Base-by-base conservation (phyloP, 2,329 filamentous ascomycete genomes). In the Diaporthe longicolla region DNA sequence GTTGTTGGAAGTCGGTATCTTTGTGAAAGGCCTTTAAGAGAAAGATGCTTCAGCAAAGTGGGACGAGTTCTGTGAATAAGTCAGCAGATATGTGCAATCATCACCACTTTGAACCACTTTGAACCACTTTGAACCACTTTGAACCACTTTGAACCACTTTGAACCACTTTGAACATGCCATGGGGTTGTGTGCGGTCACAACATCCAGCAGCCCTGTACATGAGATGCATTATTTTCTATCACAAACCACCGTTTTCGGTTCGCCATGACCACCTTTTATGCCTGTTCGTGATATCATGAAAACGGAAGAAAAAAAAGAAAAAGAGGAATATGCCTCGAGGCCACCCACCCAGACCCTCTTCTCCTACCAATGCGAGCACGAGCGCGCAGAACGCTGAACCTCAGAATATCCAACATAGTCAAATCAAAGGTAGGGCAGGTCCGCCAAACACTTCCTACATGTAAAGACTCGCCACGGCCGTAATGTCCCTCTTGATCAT, bases 401-500 rank as follows among this genome's bases (percentile, higher is more conserved):
- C 2, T 19, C 21, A 32, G 24, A 48, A 21, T 15, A 48, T 1
- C 10, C n/a, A 32, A 48, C 26, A 29, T 1, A 5, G 4, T 10
- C 13, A 45, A 15, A 29, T 19, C 6, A 6, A 15, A 58, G 17
- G 32, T 10, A 9, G 3, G 45, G 19, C 9, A 8, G 40, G 6
- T 29, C 19, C 4, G 1, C 8, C 24, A 48, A 37, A 21, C 43
- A 15, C 43, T 4, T 26, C 21, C 77, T 87, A 97, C 93, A 97
- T 95, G 81, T 97, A 97, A 80, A 97, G 84, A 82, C 93, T 95
- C 19, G 95, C 95, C 52, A 95, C 94, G 24, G 95, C 95, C 29
- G 95, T 97, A 71, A 98, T 97, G 82, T 98, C 97, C 80, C 97
- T 87, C 89, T 98, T 97, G 82, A 99, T 99, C 89, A 98, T 90